A percentile compares a stretch with the other conserved stretches of the same genome.
phyloP scores from a whole-genome alignment of 768 basidiomycete genomes.

The Pisolithus orientalis region DNA sequence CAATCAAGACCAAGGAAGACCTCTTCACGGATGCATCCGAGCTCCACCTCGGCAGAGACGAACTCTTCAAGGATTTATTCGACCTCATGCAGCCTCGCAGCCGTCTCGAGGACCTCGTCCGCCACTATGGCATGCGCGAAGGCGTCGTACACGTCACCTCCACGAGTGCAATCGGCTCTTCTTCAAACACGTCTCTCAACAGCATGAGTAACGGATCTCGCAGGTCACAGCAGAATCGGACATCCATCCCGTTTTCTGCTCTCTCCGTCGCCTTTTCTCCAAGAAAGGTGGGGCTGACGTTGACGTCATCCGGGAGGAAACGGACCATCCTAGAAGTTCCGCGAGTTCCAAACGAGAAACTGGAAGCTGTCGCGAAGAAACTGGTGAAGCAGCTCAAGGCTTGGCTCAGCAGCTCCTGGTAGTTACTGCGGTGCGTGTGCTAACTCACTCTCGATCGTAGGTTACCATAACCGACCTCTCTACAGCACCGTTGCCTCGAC shows the following conservation, averaged over 20 bases:
- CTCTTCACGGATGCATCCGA: slow-evolving; percentile 68
- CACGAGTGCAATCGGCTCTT: slow-evolving; percentile 6
- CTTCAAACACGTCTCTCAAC: slow-evolving; percentile 3
- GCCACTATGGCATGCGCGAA: slow-evolving; percentile 34
- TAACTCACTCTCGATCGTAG: background rate
- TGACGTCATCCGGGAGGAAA: slow-evolving; percentile 29
- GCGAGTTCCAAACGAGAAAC: slow-evolving; percentile 44
- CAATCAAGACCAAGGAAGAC: slow-evolving; percentile 75
- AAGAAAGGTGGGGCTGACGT: slow-evolving; percentile 33
- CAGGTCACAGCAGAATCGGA: background rate
- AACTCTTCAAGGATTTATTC: slow-evolving; percentile 75
- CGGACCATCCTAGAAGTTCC: slow-evolving; percentile 51
- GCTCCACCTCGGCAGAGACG: slow-evolving; percentile 69
- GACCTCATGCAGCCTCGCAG: slow-evolving; percentile 69
- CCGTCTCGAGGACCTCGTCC: slow-evolving; percentile 70
- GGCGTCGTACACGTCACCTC: slow-evolving; percentile 25
- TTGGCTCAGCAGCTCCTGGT: slow-evolving; percentile 30
- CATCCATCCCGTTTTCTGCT: slow-evolving; percentile 22
- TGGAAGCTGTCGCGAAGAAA: slow-evolving; percentile 50
- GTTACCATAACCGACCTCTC: too few species aligned
- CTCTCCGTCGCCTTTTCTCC: slow-evolving; percentile 38
- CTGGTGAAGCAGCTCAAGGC: slow-evolving; percentile 43
- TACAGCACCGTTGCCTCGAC: too few species aligned
- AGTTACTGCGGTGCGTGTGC: background rate
- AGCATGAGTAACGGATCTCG: background rate